Base-by-base conservation (phyloP, 495 filamentous ascomycete species). In the Apodospora peruviana region DNA sequence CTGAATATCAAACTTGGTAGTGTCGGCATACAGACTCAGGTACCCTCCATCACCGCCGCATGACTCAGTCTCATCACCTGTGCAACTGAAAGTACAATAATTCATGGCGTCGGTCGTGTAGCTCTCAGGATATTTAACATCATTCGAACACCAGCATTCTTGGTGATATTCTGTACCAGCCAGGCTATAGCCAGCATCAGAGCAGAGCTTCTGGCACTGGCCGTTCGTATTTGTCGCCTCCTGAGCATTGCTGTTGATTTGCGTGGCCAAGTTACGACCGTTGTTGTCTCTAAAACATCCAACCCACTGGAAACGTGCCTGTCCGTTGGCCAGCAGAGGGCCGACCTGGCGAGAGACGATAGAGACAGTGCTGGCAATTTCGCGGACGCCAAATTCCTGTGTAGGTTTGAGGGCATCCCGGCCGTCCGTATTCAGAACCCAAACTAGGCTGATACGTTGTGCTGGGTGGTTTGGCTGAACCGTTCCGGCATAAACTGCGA, bases 91-190 rank as follows among this genome's bases (percentile, higher is more conserved):
- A 2, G 59, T 61, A 48, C 68, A 71, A 19, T 43, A 42, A 12
- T 60, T 56, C 1, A 54, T 45, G 27, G 50, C 51, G 48, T 71
- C 67, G 18, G 45, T 51, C 10, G 54, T 45, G 51, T 47, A 56
- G 2, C 35, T 39, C 5, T 27, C 16, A 5, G 53, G 47, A 14
- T 24, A 25, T 5, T 47, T 56, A 37, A 56, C 51, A n/a, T 34
- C 36, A 21, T 51, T 51, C 2, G 70, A 74, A 43, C 74, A 75
- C 70, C 72, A 77, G 51, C 75, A 80, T 53, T 78, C 74, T 23
- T 54, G 51, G 16, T 72, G 64, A 50, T 77, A 80, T 29, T 80
- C 62, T 0, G 73, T 72, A 2, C 72, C 76, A 19, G 74, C 73
- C 46, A 78, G 76, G 2, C 58, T 64, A 36, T 67, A 74, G 5